Evolutionary conservation across 2,329 filamentous ascomycete genomes (phyloP).

Genomic region (Neonectria hederae): DNA sequence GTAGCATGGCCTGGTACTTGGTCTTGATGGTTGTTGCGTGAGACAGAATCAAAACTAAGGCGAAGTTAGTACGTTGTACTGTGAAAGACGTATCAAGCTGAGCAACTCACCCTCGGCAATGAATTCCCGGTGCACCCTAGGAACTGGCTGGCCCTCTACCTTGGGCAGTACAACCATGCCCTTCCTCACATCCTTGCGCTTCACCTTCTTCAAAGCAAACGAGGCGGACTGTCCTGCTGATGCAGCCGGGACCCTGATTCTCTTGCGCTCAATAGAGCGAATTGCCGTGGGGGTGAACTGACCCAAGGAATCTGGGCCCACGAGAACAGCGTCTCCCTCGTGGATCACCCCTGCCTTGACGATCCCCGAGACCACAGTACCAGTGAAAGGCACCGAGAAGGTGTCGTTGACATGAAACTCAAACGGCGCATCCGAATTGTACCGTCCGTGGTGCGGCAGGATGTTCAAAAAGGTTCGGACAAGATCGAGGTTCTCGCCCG

Average conservation of each 20-base stretch:
- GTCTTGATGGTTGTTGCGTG: slow-evolving; percentile 97
- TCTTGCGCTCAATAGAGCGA: slow-evolving; percentile 92
- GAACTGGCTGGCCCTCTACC: slow-evolving; percentile 73
- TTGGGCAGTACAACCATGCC: slow-evolving; percentile 97
- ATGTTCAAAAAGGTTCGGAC: slow-evolving; percentile 96
- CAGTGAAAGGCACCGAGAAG: slow-evolving; percentile 96
- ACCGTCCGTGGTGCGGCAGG: slow-evolving; percentile 91
- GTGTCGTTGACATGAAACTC: slow-evolving; percentile 98
- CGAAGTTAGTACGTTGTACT: slow-evolving; percentile 16
- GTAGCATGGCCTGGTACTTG: slow-evolving; percentile 97
- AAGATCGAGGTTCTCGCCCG: slow-evolving; percentile 87
- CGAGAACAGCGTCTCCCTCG: slow-evolving; percentile 85
- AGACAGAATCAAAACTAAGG: slow-evolving; percentile 84
- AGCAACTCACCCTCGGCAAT: slow-evolving; percentile 72
- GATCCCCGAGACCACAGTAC: slow-evolving; percentile 94
- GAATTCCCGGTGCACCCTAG: slow-evolving; percentile 79
- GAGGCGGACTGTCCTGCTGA: slow-evolving; percentile 92
- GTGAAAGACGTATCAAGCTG: background rate
- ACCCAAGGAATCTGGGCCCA: slow-evolving; percentile 90
- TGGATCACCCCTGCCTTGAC: slow-evolving; percentile 90
- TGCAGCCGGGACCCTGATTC: slow-evolving; percentile 86
- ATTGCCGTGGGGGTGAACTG: slow-evolving; percentile 89
- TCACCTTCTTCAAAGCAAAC: slow-evolving; percentile 87
- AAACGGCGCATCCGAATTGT: slow-evolving; percentile 86
- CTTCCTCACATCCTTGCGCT: slow-evolving; percentile 92